These are phyloP conservation scores for Penicillium bialowiezense DNA, from an alignment of 495 filamentous ascomycete species.

Conservation along the genomic window DNA sequence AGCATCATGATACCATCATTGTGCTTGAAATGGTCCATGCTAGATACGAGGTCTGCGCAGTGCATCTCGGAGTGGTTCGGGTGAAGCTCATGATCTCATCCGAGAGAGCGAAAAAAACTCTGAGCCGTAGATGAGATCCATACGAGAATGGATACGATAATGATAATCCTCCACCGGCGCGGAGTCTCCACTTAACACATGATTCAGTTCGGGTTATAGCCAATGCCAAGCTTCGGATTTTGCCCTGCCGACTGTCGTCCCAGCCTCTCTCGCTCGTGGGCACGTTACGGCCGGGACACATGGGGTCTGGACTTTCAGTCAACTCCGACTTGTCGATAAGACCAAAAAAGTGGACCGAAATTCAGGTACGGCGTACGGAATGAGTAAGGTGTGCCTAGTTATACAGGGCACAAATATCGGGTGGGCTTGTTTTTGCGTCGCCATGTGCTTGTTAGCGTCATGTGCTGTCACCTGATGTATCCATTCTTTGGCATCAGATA, in stretches of 20 bases:
- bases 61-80: background rate
- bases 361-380: no score
- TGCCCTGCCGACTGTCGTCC: background rate
- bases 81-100: background rate
- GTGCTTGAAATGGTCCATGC: no score
- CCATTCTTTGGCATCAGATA: background rate
- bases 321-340: background rate
- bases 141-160: background rate
- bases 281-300: background rate
- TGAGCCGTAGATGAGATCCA: background rate
- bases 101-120: background rate
- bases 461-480: background rate
- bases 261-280: background rate
- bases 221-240: background rate
- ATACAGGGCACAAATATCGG: background rate
- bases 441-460: background rate
- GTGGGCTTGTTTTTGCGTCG: background rate
- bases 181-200: background rate
- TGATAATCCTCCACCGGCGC: no score
- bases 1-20: background rate
- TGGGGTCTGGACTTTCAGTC: constrained; percentile 1
- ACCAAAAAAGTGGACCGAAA: background rate
- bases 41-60: no score
- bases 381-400: no score
- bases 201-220: background rate